These are phyloP conservation scores for Andrographis paniculata DNA, from an alignment of 305 asterid species.

Conservation along the genomic window DNA sequence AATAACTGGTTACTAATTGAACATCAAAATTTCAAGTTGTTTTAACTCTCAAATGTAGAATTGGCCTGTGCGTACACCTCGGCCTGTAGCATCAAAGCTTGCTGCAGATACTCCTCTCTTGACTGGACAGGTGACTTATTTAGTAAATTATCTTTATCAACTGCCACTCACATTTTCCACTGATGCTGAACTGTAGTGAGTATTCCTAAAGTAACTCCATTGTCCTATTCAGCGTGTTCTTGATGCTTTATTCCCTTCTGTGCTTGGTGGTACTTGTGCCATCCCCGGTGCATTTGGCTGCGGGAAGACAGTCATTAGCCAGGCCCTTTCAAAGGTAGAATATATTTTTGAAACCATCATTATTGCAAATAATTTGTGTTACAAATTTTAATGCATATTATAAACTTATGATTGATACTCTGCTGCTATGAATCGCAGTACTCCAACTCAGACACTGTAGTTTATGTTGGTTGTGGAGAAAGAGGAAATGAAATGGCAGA, in stretches of 20 bases:
- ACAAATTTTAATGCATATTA: background rate
- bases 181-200: conserved; percentile 2
- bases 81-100: conserved; percentile 93
- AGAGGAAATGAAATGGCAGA: conserved; percentile 99
- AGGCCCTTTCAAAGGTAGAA: conserved; percentile 91
- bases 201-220: conserved; percentile 20
- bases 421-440: conserved; percentile 50
- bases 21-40: conserved; percentile 17
- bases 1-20: conserved; percentile 11
- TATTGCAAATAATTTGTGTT: background rate
- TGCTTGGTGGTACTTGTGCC: conserved; percentile 99
- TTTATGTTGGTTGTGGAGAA: conserved; percentile 99
- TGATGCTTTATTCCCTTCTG: conserved; percentile 96
- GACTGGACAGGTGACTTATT: conserved; percentile 85
- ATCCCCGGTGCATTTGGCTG: conserved; percentile 99
- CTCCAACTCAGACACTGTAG: conserved; percentile 97
- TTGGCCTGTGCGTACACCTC: conserved; percentile 98
- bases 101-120: conserved; percentile 98
- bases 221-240: conserved; percentile 79
- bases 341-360: background rate
- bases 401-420: background rate
- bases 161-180: background rate
- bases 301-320: conserved; percentile 99
- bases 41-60: conserved; percentile 36
- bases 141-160: conserved; percentile 1